A percentile compares a stretch with the other conserved stretches of the same genome.
These are phyloP conservation scores for Heliamphora pulchella DNA, from an alignment of 179 eudicot genomes.

Conservation along the genomic window DNA sequence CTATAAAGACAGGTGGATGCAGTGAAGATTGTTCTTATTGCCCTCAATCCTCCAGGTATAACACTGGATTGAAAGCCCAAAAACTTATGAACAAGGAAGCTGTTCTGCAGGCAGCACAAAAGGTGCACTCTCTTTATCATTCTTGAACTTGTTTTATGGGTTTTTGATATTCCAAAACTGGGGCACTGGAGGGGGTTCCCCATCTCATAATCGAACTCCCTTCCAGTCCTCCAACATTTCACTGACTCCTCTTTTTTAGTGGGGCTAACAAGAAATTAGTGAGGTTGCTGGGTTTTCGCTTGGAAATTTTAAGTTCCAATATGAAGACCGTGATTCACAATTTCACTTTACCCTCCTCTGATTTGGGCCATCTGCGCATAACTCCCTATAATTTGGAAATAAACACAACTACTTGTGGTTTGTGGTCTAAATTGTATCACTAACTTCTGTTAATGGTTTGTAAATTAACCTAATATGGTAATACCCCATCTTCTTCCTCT, in stretches of 20 bases:
- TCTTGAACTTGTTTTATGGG: no score
- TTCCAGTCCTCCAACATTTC: not conserved
- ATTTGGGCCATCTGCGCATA: no score
- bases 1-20: conserved; percentile 96
- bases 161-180: not conserved
- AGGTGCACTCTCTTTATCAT: conserved; percentile 45
- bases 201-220: not conserved
- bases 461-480: no score
- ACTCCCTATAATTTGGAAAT: no score
- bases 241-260: not conserved
- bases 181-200: not conserved
- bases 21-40: conserved; percentile 97
- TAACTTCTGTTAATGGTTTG: no score
- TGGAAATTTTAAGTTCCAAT: not conserved
- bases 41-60: conserved; percentile 91
- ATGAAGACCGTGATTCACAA: no score
- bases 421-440: no score
- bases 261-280: not conserved
- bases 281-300: not conserved
- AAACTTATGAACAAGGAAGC: conserved; percentile 73
- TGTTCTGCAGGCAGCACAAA: conserved; percentile 80
- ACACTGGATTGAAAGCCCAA: conserved; percentile 77
- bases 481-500: no score
- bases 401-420: no score
- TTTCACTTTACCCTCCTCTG: no score